phyloP scores from a whole-genome alignment of 2,329 filamentous ascomycete genomes.

The Aspergillus brasiliensis region DNA sequence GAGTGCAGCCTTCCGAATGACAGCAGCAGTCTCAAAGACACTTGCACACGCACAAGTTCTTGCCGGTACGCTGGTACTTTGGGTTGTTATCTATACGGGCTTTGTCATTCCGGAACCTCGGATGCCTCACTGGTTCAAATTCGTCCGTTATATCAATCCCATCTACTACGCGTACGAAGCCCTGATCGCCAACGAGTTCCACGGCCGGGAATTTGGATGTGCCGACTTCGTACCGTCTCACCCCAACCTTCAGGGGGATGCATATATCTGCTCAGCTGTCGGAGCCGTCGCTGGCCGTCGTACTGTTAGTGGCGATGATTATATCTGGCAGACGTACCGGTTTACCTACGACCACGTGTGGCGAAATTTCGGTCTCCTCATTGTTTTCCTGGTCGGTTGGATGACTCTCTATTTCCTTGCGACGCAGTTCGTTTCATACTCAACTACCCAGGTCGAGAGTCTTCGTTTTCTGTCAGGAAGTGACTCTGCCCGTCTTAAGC shows the following conservation, averaged over 20 bases:
- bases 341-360: slow-evolving; percentile 65
- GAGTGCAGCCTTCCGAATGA: slow-evolving; percentile 81
- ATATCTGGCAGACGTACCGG: slow-evolving; percentile 55
- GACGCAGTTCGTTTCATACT: slow-evolving; percentile 52
- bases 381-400: slow-evolving; percentile 64
- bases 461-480: slow-evolving; percentile 7
- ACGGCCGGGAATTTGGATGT: slow-evolving; percentile 61
- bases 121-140: slow-evolving; percentile 75
- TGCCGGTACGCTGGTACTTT: slow-evolving; percentile 51
- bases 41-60: slow-evolving; percentile 59
- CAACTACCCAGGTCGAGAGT: slow-evolving; percentile 64
- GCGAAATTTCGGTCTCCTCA: slow-evolving; percentile 69
- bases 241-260: slow-evolving; percentile 29
- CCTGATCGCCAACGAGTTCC: slow-evolving; percentile 81
- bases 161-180: slow-evolving; percentile 79
- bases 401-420: slow-evolving; percentile 58
- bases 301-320: slow-evolving; percentile 61
- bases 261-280: slow-evolving; percentile 59
- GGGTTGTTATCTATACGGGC: slow-evolving; percentile 52
- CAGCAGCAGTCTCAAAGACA: slow-evolving; percentile 73
- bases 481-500: slow-evolving; percentile 7
- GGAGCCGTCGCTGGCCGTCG: slow-evolving; percentile 58
- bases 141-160: slow-evolving; percentile 78
- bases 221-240: slow-evolving; percentile 51
- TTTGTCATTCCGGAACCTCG: slow-evolving; percentile 50